phyloP scores from a whole-genome alignment of 257 asterid species.

The Datura wrightii region DNA sequence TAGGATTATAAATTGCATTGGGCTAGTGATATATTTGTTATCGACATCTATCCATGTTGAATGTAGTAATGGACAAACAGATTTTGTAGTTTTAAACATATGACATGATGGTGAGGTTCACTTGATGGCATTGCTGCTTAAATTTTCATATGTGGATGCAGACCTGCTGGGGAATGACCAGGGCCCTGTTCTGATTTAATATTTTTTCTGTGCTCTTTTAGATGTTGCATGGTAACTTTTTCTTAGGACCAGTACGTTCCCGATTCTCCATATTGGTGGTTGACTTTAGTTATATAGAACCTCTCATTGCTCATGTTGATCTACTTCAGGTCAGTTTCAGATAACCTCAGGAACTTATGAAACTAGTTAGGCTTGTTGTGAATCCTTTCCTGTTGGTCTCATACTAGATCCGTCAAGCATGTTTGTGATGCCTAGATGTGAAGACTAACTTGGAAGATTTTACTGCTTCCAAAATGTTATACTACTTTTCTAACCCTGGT shows the following conservation, averaged over 20 bases:
- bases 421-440: background rate
- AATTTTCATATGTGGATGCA: background rate
- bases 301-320: background rate
- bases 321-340: background rate
- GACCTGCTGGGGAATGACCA: background rate
- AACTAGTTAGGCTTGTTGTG: background rate
- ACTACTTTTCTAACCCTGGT: background rate
- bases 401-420: background rate
- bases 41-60: background rate
- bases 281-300: background rate
- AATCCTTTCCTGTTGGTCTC: background rate
- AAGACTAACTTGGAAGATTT: background rate
- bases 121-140: background rate
- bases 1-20: background rate
- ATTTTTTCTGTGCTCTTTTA: too few relatives aligned
- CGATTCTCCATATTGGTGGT: background rate
- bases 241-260: background rate
- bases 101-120: background rate
- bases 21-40: slow-evolving; percentile 1
- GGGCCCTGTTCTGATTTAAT: background rate
- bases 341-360: background rate
- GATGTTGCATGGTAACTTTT: too few relatives aligned
- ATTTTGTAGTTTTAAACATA: background rate
- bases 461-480: background rate
- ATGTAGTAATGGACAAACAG: background rate